Conservation (phyloP, 139 green algal species). For the Auxenochlorella pyrenoidosa region DNA sequence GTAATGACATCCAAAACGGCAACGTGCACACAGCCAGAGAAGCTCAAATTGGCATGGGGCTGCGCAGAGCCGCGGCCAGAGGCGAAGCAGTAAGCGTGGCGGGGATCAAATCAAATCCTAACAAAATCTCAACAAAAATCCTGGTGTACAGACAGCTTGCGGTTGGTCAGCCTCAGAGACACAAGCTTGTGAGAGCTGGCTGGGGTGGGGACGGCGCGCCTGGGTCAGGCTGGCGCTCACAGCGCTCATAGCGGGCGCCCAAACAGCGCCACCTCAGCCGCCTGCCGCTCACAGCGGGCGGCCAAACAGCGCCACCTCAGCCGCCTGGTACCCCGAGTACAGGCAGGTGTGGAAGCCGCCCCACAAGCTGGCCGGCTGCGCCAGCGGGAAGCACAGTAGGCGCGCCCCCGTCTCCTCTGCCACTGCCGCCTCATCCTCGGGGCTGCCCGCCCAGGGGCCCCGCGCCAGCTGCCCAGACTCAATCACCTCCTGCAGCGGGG, state of each 20-base stretch:
- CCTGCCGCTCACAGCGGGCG: slow-evolving; percentile 81
- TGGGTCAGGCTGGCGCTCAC: too few species aligned
- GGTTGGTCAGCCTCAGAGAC: too few species aligned
- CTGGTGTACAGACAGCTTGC: too few species aligned
- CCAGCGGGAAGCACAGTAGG: slow-evolving; percentile 95
- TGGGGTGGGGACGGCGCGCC: too few species aligned
- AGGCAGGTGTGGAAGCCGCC: slow-evolving; percentile 70
- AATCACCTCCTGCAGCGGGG: slow-evolving; percentile 68
- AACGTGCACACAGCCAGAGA: too few species aligned
- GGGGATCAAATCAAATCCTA: too few species aligned
- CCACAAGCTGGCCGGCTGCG: slow-evolving; percentile 65
- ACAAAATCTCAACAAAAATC: too few species aligned
- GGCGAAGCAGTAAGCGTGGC: too few species aligned
- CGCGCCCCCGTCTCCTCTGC: slow-evolving; percentile 92
- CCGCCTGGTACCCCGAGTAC: slow-evolving; percentile 75
- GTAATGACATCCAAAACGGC: too few species aligned
- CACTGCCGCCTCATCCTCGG: slow-evolving; percentile 82
- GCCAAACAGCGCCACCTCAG: slow-evolving; percentile 92
- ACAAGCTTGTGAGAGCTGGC: too few species aligned
- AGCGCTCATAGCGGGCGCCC: slow-evolving; percentile 81
- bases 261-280: slow-evolving; percentile 91
- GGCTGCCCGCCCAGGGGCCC: slow-evolving; percentile 81
- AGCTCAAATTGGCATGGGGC: too few species aligned
- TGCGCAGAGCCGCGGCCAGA: too few species aligned
- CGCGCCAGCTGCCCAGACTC: slow-evolving; percentile 89